These are phyloP conservation scores for Amphibolis antarctica DNA, from an alignment of 106 monocot species.

Conservation along the genomic window DNA sequence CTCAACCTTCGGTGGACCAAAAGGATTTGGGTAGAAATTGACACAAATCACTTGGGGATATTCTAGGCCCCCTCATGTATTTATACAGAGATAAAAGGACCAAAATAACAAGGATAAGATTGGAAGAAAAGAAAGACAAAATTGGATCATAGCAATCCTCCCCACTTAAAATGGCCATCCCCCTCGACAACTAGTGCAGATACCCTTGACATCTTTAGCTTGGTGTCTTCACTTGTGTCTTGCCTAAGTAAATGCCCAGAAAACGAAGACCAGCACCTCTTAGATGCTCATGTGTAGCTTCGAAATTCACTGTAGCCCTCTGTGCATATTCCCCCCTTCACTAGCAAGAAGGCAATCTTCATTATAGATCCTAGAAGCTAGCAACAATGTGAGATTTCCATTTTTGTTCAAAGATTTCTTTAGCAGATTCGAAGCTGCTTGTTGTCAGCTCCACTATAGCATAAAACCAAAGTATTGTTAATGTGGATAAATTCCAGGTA, in stretches of 20 bases:
- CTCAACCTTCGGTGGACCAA: too few relatives aligned
- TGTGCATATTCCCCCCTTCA: conserved; percentile 78
- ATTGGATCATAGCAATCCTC: too few relatives aligned
- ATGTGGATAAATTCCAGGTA: conserved; percentile 72
- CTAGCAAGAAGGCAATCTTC: conserved; percentile 36
- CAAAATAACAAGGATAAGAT: too few relatives aligned
- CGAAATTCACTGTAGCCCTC: conserved; percentile 37
- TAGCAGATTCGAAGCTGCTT: conserved; percentile 63
- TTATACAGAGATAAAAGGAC: too few relatives aligned
- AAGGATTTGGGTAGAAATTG: too few relatives aligned
- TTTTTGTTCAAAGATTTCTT: conserved; percentile 53
- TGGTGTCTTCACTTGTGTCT: too few relatives aligned
- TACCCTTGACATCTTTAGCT: conserved; percentile 51
- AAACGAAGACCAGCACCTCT: conserved; percentile 49
- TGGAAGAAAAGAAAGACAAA: too few relatives aligned
- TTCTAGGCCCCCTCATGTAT: too few relatives aligned
- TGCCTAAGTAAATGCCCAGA: conserved; percentile 62
- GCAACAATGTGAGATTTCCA: conserved; percentile 57
- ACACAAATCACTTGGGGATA: too few relatives aligned
- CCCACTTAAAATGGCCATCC: too few relatives aligned
- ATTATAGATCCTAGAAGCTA: conserved; percentile 82
- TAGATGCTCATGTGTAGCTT: conserved; percentile 39
- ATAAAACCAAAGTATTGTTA: conserved; percentile 75
- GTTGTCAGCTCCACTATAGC: conserved; percentile 44
- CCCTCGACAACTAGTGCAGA: too few relatives aligned